A percentile compares a stretch with the other conserved stretches of the same genome.
Conservation (phyloP, 176 grass and related monocot species). For the Raddia distichophylla region DNA sequence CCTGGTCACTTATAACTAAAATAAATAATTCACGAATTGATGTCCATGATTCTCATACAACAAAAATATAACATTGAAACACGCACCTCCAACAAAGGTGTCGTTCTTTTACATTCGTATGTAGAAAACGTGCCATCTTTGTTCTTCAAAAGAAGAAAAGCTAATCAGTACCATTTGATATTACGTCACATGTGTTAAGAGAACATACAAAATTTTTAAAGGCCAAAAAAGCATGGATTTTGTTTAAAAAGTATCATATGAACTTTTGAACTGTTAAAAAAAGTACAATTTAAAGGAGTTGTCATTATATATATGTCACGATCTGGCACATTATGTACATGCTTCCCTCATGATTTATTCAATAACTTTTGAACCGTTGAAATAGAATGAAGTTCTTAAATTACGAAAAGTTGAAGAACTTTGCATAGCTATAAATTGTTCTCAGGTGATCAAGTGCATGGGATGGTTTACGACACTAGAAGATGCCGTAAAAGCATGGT, state of each 20-base stretch:
- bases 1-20: background rate
- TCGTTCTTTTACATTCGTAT: conserved; percentile 52
- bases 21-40: background rate
- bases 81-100: conserved; percentile 56
- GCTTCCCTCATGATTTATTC: background rate
- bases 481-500: no score
- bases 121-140: conserved; percentile 54
- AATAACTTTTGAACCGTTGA: no score
- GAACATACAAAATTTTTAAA: background rate
- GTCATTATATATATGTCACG: background rate
- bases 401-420: background rate
- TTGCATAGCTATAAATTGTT: background rate
- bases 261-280: background rate
- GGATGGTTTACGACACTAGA: no score
- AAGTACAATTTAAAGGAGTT: background rate
- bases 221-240: background rate
- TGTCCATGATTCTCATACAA: background rate
- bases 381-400: background rate
- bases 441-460: no score
- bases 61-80: no score
- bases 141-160: conserved; percentile 41
- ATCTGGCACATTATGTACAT: background rate
- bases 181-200: background rate
- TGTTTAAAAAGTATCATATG: background rate
- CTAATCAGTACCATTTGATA: background rate